Conservation (phyloP, 1,139 yeast species). For the Hemisphaericaspora xylofermentans region DNA sequence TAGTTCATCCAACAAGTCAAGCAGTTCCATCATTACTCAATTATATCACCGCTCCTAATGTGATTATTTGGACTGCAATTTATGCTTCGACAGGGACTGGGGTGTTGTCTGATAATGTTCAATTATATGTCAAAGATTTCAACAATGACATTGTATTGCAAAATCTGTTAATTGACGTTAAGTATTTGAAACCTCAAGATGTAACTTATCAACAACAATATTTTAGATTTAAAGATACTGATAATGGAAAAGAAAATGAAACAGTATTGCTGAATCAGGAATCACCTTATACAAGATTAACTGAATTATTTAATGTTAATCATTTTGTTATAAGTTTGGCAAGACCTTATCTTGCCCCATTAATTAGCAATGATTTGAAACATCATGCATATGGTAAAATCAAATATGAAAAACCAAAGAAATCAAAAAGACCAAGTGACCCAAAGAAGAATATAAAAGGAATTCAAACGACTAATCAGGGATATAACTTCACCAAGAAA, state of each 20-base stretch:
- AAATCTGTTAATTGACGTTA: constrained; percentile 33
- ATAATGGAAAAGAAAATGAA: constrained; percentile 19
- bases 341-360: constrained; percentile 89
- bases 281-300: constrained; percentile 81
- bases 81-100: constrained; percentile 74
- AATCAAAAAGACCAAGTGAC: constrained; percentile 9
- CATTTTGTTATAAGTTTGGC: constrained; percentile 89
- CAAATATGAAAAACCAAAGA: constrained; percentile 19
- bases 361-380: constrained; percentile 77
- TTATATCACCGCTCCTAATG: constrained; percentile 93
- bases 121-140: constrained; percentile 68
- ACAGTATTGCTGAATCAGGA: constrained; percentile 25
- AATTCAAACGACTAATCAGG: constrained; percentile 27
- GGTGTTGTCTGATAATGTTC: constrained; percentile 57
- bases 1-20: constrained; percentile 81
- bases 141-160: constrained; percentile 54
- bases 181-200: constrained; percentile 47
- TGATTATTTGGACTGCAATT: constrained; percentile 83
- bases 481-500: constrained; percentile 34
- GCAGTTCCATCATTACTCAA: constrained; percentile 76
- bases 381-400: constrained; percentile 46
- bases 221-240: constrained; percentile 23
- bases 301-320: constrained; percentile 91
- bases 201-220: constrained; percentile 46
- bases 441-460: constrained; percentile 11